Conservation (phyloP, 306 rosid species). For the Comarum palustre region DNA sequence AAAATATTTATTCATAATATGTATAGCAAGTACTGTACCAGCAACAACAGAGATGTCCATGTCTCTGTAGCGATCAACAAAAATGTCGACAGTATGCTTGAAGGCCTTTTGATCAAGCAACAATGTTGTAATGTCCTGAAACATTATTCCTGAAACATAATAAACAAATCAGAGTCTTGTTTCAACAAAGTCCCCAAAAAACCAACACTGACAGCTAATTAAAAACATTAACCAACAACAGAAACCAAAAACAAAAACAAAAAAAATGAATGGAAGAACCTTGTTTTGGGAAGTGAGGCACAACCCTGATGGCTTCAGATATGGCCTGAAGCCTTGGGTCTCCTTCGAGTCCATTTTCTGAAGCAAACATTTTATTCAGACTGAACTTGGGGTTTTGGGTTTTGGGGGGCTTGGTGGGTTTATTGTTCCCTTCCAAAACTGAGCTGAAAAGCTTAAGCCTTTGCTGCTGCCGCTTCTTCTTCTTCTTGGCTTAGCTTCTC, state of each 20-base stretch:
- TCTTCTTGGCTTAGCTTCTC: neutral
- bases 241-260: neutral
- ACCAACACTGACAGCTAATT: conserved; percentile 7
- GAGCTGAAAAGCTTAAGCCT: conserved; percentile 11
- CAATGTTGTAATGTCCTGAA: conserved; percentile 98
- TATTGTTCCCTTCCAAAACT: conserved; percentile 25
- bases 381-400: conserved; percentile 6
- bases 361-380: conserved; percentile 65
- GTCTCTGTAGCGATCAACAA: conserved; percentile 98
- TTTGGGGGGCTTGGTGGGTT: neutral
- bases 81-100: conserved; percentile 87
- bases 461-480: neutral
- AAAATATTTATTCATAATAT: neutral
- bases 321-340: conserved; percentile 94
- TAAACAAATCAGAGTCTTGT: conserved; percentile 22
- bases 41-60: conserved; percentile 96
- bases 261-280: conserved; percentile 29
- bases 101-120: conserved; percentile 93
- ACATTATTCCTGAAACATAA: conserved; percentile 72
- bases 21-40: conserved; percentile 38
- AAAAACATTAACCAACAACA: neutral
- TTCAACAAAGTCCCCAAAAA: conserved; percentile 14
- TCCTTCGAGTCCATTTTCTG: conserved; percentile 88
- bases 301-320: conserved; percentile 82
- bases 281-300: conserved; percentile 92